Evolutionary conservation across 23 red algal genomes (phyloP).

Genomic region (Porphyridium purpureum): DNA sequence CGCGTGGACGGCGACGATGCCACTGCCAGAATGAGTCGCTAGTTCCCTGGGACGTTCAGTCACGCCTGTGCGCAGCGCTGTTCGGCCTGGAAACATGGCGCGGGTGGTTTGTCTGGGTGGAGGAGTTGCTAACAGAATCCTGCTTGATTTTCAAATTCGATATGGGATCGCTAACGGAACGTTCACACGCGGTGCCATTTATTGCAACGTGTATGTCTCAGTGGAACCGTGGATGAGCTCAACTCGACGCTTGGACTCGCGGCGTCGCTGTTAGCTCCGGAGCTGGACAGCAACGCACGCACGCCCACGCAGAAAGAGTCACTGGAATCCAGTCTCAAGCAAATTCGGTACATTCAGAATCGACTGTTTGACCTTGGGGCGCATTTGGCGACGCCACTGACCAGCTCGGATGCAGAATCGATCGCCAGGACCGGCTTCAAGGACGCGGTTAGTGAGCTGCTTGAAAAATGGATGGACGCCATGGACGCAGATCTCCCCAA

Average conservation of each 20-base stretch:
- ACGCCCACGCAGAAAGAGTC: too few species aligned
- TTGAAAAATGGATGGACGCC: conserved; percentile 82
- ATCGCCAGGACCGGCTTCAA: conserved; percentile 25
- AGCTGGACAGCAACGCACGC: background rate
- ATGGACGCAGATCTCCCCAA: conserved; percentile 24
- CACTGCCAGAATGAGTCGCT: too few species aligned
- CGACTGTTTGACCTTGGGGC: conserved; percentile 64
- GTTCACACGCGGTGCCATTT: too few species aligned
- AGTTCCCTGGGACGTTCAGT: too few species aligned
- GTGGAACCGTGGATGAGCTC: conserved; percentile 59
- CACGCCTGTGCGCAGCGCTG: too few species aligned
- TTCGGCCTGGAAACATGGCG: too few species aligned
- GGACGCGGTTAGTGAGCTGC: conserved; percentile 1
- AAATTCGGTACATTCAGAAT: conserved; percentile 23
- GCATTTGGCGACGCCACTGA: conserved; percentile 48
- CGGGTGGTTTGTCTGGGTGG: too few species aligned
- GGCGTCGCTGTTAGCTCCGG: background rate
- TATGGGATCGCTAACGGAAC: too few species aligned
- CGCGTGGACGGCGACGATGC: too few species aligned
- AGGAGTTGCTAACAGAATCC: too few species aligned
- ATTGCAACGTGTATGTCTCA: too few species aligned
- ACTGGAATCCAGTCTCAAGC: background rate
- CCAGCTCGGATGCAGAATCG: conserved; percentile 17
- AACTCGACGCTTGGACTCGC: conserved; percentile 59
- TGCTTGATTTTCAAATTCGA: too few species aligned